phyloP scores from a whole-genome alignment of 192 early-diverging fungal genomes.

The Coemansia sp. region DNA sequence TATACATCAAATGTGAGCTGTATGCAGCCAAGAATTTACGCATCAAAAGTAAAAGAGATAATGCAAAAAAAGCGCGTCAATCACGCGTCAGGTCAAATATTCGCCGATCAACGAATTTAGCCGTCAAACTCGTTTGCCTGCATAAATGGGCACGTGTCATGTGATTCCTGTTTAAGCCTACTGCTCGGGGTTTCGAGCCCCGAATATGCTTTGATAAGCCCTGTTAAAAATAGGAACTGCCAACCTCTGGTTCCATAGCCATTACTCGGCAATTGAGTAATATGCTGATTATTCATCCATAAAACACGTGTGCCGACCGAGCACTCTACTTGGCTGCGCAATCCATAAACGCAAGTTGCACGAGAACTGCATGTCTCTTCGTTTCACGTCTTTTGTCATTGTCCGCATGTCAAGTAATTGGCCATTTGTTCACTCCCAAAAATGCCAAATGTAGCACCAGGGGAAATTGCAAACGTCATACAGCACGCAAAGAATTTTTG shows the following conservation, averaged over 20 bases:
- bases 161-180: neutral
- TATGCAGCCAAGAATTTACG: neutral
- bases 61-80: neutral
- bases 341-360: neutral
- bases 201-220: no score
- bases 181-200: no score
- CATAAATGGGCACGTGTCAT: neutral
- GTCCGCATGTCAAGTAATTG: neutral
- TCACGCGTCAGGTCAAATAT: neutral
- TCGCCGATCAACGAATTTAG: constrained; percentile 1
- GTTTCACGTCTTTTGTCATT: no score
- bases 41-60: neutral
- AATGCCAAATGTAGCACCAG: neutral
- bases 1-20: neutral
- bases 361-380: neutral
- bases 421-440: neutral
- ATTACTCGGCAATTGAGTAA: neutral
- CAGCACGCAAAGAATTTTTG: neutral
- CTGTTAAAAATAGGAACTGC: no score
- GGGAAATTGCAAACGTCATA: neutral
- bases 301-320: neutral
- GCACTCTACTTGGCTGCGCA: neutral
- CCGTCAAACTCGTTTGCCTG: neutral
- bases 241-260: no score
- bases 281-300: neutral